These are phyloP conservation scores for Falciphora oryzae DNA, from an alignment of 2,329 filamentous ascomycete genomes.

Conservation along the genomic window DNA sequence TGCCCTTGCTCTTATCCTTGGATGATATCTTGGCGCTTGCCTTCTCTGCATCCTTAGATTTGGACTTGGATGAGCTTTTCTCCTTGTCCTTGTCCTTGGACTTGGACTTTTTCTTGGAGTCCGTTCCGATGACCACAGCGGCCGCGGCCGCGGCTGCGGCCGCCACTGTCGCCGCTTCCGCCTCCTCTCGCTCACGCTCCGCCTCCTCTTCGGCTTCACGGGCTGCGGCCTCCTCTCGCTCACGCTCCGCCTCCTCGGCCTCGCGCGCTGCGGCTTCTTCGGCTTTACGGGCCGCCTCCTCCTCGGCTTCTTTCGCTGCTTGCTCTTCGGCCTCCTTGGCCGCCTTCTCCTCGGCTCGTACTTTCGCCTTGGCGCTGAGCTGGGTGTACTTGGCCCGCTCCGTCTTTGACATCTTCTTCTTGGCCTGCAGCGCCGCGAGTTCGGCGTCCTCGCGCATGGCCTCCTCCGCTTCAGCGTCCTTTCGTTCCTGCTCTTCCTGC, in stretches of 20 bases:
- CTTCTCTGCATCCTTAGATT: slow-evolving; percentile 22
- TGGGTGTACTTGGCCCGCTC: slow-evolving; percentile 28
- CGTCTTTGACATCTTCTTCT: slow-evolving; percentile 24
- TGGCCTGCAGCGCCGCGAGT: slow-evolving; percentile 24
- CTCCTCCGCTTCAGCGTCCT: slow-evolving; percentile 28
- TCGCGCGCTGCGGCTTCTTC: slow-evolving; percentile 19
- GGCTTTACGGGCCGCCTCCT: slow-evolving; percentile 23
- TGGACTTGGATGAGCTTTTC: slow-evolving; percentile 20
- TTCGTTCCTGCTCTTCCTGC: slow-evolving; percentile 21
- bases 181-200: slow-evolving; percentile 23
- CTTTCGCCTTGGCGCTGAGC: slow-evolving; percentile 26
- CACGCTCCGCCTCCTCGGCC: slow-evolving; percentile 20
- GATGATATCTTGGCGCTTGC: slow-evolving; percentile 6
- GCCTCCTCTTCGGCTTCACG: slow-evolving; percentile 18
- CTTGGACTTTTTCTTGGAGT: slow-evolving; percentile 36
- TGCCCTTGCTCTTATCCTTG: slow-evolving; percentile 19
- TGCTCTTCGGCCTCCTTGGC: slow-evolving; percentile 23
- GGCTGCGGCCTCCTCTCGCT: slow-evolving; percentile 6
- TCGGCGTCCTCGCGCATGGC: slow-evolving; percentile 33
- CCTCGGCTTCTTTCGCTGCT: slow-evolving; percentile 14
- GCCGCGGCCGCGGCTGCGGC: slow-evolving; percentile 18
- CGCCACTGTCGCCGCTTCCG: slow-evolving; percentile 19
- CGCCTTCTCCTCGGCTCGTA: slow-evolving; percentile 20
- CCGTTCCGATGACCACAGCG: background rate
- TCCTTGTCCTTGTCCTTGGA: slow-evolving; percentile 24